These are phyloP conservation scores for Eimeria maxima DNA, from an alignment of 169 alveolate species.

Conservation along the genomic window DNA sequence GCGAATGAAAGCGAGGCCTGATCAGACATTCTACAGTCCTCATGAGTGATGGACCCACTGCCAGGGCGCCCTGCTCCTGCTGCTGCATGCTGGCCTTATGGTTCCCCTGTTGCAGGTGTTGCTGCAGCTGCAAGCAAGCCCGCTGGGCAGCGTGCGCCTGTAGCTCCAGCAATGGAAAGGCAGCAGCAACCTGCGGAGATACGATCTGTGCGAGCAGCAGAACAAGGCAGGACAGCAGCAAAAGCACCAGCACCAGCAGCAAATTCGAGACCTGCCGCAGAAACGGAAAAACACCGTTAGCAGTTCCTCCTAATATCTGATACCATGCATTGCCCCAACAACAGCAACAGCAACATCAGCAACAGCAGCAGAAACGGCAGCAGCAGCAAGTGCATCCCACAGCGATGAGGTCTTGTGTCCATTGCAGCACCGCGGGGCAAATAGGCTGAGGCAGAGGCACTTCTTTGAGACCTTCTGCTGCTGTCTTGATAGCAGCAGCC, in stretches of 20 bases:
- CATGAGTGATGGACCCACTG: background rate
- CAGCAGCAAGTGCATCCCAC: background rate
- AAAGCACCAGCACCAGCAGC: constrained; percentile 8
- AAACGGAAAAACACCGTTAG: background rate
- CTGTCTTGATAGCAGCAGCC: background rate
- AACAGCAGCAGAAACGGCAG: background rate
- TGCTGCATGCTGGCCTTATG: background rate
- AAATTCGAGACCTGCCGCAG: background rate
- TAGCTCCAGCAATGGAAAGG: background rate
- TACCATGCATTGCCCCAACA: background rate
- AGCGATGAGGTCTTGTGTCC: constrained; percentile 21
- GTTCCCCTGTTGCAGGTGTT: background rate
- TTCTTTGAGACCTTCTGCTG: background rate
- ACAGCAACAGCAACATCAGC: background rate
- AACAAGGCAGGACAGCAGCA: background rate
- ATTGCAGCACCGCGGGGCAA: background rate
- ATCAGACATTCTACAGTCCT: background rate
- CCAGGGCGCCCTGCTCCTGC: no score
- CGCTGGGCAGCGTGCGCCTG: constrained; percentile 7
- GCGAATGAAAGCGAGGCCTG: background rate
- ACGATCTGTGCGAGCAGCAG: background rate
- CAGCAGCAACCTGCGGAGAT: background rate
- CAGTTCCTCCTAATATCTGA: background rate
- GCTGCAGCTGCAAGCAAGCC: background rate
- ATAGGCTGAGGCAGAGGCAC: background rate